Evolutionary conservation across 164 flowering plant genomes (phyloP).

Genomic region (Macadamia integrifolia): DNA sequence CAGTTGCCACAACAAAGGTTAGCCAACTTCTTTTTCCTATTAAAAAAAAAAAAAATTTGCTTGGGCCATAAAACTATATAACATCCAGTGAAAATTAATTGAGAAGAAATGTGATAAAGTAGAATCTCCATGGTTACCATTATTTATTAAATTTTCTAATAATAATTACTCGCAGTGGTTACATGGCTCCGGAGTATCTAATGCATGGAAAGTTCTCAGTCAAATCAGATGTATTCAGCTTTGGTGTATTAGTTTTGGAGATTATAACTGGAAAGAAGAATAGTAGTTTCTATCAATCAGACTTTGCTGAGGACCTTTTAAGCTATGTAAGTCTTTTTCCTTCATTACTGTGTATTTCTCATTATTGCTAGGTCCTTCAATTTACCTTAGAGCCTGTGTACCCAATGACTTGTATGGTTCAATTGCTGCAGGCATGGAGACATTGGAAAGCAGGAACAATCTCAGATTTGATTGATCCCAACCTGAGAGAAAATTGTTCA

Average conservation of each 20-base stretch:
- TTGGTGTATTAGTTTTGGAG: conserved; percentile 50
- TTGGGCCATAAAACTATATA: no score
- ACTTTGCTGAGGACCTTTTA: conserved; percentile 21
- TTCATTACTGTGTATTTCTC: background rate
- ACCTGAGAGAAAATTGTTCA: conserved; percentile 4
- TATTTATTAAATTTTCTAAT: no score
- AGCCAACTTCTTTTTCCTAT: no score
- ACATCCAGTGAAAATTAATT: no score
- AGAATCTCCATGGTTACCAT: no score
- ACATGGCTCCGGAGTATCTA: conserved; percentile 58
- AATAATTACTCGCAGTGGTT: conserved; percentile 27
- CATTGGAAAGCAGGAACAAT: conserved; percentile 12
- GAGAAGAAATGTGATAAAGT: no score
- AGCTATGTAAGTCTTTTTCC: conserved; percentile 29
- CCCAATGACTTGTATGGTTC: background rate
- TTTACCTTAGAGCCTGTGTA: background rate
- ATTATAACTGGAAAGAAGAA: conserved; percentile 34
- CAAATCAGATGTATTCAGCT: conserved; percentile 47
- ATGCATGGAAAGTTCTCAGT: conserved; percentile 38
- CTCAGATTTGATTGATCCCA: conserved; percentile 12
- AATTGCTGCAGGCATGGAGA: conserved; percentile 20
- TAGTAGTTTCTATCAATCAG: conserved; percentile 14
- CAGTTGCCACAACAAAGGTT: no score
- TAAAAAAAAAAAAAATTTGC: no score
- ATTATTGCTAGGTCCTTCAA: no score